phyloP scores from a whole-genome alignment of 495 filamentous ascomycete species.

The Aspergillus olivimuriae region DNA sequence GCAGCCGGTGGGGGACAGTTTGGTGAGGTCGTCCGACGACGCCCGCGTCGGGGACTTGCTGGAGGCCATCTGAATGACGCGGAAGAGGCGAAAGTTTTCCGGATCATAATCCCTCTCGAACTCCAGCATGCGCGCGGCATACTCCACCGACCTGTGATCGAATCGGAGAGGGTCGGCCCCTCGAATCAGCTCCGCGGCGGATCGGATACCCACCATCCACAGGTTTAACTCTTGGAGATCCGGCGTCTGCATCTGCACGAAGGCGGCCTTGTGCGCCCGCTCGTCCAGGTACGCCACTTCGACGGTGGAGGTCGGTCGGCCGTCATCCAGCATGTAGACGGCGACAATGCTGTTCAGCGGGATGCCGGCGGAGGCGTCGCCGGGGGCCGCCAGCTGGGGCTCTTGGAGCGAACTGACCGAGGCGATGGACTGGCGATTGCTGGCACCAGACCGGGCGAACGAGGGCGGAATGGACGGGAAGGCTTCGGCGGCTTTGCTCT shows the following conservation, averaged over 20 bases:
- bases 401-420: conserved; percentile 60
- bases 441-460: conserved; percentile 30
- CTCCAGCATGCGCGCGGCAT: conserved; percentile 62
- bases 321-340: conserved; percentile 73
- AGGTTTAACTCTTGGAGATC: conserved; percentile 68
- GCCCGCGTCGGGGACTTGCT: conserved; percentile 52
- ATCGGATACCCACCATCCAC: conserved; percentile 66
- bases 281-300: conserved; percentile 76
- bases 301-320: conserved; percentile 68
- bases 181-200: conserved; percentile 50
- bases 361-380: conserved; percentile 48
- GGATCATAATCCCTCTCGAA: conserved; percentile 64
- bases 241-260: conserved; percentile 62
- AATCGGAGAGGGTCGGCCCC: conserved; percentile 49
- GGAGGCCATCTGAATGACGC: conserved; percentile 69
- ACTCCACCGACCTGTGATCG: conserved; percentile 53
- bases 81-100: conserved; percentile 69
- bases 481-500: conserved; percentile 60
- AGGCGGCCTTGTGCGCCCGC: conserved; percentile 51
- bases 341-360: conserved; percentile 70
- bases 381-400: conserved; percentile 43
- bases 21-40: conserved; percentile 72
- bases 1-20: conserved; percentile 63
- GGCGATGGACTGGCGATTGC: conserved; percentile 48
- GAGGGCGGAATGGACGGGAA: conserved; percentile 50